A percentile compares a stretch with the other conserved stretches of the same genome.
Conservation (phyloP, 495 filamentous ascomycete genomes). For the Penicillium alfredii region DNA sequence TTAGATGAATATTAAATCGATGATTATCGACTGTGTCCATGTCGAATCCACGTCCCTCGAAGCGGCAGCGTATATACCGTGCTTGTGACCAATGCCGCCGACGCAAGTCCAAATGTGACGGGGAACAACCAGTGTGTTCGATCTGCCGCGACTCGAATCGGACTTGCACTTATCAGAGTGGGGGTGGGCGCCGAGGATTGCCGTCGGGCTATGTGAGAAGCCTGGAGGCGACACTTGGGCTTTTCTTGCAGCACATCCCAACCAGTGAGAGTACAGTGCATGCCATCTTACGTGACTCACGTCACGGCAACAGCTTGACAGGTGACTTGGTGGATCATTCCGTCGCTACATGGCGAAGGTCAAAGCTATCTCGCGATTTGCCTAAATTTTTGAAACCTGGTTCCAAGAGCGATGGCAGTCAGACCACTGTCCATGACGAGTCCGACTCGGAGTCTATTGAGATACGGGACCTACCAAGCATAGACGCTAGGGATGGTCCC, state of each 20-base stretch:
- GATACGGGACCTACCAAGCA: constrained; percentile 2
- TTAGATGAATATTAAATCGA: not conserved
- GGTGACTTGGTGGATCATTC: constrained; percentile 17
- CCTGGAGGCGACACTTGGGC: constrained; percentile 47
- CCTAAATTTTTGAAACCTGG: constrained; percentile 10
- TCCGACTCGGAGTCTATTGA: constrained; percentile 12
- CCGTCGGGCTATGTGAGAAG: constrained; percentile 59
- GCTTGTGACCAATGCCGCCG: constrained; percentile 59
- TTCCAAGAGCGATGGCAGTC: constrained; percentile 4
- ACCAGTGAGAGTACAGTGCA: constrained; percentile 26
- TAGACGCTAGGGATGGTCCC: not conserved
- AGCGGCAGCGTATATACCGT: constrained; percentile 48
- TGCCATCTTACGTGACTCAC: constrained; percentile 32
- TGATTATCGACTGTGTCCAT: constrained; percentile 1
- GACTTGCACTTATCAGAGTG: constrained; percentile 52
- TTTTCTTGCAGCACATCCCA: constrained; percentile 29
- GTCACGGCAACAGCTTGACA: constrained; percentile 34
- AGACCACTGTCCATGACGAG: constrained; percentile 5
- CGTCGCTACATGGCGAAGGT: constrained; percentile 17
- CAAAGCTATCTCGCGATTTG: constrained; percentile 18
- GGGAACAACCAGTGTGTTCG: constrained; percentile 49
- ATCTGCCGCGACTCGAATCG: constrained; percentile 49
- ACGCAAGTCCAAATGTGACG: constrained; percentile 56
- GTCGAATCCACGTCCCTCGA: constrained; percentile 12
- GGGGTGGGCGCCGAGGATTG: constrained; percentile 56